Base-by-base conservation (phyloP, 371 early-diverging fungal genomes). In the Zychaea mexicana region DNA sequence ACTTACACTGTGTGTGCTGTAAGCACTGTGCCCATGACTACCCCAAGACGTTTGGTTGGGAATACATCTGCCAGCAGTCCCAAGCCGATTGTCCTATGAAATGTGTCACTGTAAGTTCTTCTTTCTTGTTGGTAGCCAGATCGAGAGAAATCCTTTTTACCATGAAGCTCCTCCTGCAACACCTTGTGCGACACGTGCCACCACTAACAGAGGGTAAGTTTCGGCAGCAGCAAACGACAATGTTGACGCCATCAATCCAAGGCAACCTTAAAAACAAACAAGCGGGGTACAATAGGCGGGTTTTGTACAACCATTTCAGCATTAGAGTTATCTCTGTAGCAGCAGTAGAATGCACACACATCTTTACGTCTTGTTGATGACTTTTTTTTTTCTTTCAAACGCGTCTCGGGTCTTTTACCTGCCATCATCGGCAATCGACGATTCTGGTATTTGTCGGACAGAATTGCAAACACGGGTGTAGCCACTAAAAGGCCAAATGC, bases 1-100 rank as follows among this genome's bases (percentile, higher is more conserved):
- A 56, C 64, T 36, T 57, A 64, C 64, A 93, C 69, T 2, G 92
- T 85, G 49, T 91, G 88, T 2, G 89, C 90, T 2, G 85, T 83
- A 59, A 93, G 71, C 0, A 90, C 88, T 2, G 88, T 83, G 10
- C 93, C 90, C 88, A 95, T 92, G 6, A 88, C 91, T 15, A 82
- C 73, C 24, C 94, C 96, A 5, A 94, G 69, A 19, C 65, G 70
- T 32, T 87, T 80, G 27, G 87, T 83, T 3, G 92, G 85, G 60
- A 90, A 90, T 0, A 89, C 88, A 69, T 95, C 95, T 9, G 93
- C 94, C 12, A 95, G 65, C 81, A 92, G 81, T 5, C 88, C 89
- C 46, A 92, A 71, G 15, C 92, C 90, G 54, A 93, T 84, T 1
- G 91, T 85, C 87, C 87, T 86, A 31, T 55, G 45, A 46, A 36